Evolutionary conservation across 805 yeast genomes (phyloP), one percentile per base, ranked within the genome.

Genomic region (Candida peoriensis): DNA sequence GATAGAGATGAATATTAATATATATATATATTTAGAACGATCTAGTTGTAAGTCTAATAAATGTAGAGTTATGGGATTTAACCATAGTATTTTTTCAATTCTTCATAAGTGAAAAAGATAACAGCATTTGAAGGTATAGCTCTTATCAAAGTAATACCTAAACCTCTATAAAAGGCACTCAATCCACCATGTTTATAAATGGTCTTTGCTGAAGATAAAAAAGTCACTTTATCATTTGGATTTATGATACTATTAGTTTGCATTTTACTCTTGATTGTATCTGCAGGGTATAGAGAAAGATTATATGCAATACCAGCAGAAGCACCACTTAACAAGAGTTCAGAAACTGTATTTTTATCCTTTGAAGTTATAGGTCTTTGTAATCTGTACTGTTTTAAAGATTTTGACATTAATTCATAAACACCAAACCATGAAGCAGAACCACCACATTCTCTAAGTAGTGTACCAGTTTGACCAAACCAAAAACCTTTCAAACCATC

Each of bases 361-460:
- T 33, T 37, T 18, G 52, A 17, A 3, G 35, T 33, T 1, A 37
- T 23, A 6, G 29, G 55, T 36, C 49, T 50, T 29, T 50, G 58
- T 34, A 47, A 52, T 44, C 63, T 48, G 15, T 34, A 29, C n/a
- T 42, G 42, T 39, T 67, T 65, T 43, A 74, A 61, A n/a, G 50
- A 44, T 2, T 48, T 48, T 15, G 63, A 55, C 7, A 72, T 61
- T 29, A 69, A 60, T 54, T 88, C 96, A 56, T 88, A 88, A 13
- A 93, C 75, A 0, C 95, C 90, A 62, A 89, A 89, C 97, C 97
- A 89, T 2, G 90, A 79, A 4, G 95, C 85, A 2, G 96, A 84
- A 7, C 97, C 97, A 20, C 88, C 81, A 24, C 85, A 71, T 55
- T 89, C 97, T 48, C 97, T 71, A 2, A 84, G 43, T 31, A 86